These are phyloP conservation scores for Aspergillus flavus DNA, from an alignment of 2,329 filamentous ascomycete species.

Conservation along the genomic window DNA sequence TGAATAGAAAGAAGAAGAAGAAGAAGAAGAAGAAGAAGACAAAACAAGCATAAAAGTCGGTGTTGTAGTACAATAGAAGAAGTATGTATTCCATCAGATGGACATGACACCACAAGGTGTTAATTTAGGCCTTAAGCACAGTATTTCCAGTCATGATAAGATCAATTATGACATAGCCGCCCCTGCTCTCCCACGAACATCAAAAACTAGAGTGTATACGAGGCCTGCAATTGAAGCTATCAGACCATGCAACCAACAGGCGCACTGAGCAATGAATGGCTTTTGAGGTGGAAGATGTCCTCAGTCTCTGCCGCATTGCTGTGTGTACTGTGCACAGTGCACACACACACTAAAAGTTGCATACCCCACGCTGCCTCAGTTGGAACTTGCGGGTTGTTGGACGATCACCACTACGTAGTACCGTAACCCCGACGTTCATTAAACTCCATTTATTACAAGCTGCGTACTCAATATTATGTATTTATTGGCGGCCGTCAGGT, in stretches of 20 bases:
- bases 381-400: conserved; percentile 13
- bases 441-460: conserved; percentile 9
- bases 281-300: background rate
- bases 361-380: conserved; percentile 22
- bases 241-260: background rate
- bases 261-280: background rate
- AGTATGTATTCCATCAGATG: background rate
- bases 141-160: background rate
- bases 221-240: background rate
- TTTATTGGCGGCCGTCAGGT: conserved; percentile 18
- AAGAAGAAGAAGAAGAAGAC: background rate
- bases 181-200: background rate
- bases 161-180: background rate
- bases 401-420: conserved; percentile 14
- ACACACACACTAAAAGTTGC: conserved; percentile 15
- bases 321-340: background rate
- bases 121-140: background rate
- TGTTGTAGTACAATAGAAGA: background rate
- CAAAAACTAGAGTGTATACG: background rate
- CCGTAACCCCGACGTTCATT: background rate
- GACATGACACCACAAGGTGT: background rate
- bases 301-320: background rate
- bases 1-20: background rate
- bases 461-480: conserved; percentile 23
- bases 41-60: background rate